Percentiles rank a stretch among this genome's conserved stretches.
phyloP scores from a whole-genome alignment of 148 eudicot species.

The Amaranthus cruentus region DNA sequence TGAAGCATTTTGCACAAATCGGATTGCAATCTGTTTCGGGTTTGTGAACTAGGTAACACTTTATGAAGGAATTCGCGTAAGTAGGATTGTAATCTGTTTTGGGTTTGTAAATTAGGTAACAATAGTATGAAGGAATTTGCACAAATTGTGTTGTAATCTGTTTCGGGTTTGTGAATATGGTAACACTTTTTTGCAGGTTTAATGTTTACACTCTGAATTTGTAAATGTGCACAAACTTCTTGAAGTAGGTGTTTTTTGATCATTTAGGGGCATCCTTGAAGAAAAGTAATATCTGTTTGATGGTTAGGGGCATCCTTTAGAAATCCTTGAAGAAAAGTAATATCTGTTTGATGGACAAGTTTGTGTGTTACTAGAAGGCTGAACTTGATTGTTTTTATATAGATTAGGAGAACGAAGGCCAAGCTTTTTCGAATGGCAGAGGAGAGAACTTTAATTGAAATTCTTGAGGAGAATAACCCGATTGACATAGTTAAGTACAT shows the following conservation, averaged over 20 bases:
- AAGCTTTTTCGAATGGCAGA: conserved; percentile 30
- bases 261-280: not conserved
- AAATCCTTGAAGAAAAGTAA: not conserved
- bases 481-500: conserved; percentile 80
- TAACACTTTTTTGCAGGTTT: too few species aligned
- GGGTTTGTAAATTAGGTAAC: too few species aligned
- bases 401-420: not conserved
- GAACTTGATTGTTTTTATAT: not conserved
- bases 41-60: too few species aligned
- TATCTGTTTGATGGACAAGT: conserved; percentile 1
- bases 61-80: too few species aligned
- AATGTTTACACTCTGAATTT: not conserved
- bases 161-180: too few species aligned
- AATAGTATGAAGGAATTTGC: too few species aligned
- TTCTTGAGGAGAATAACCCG: conserved; percentile 56
- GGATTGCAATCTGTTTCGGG: too few species aligned
- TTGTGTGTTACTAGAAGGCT: not conserved
- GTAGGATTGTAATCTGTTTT: too few species aligned
- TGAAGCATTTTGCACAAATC: too few species aligned
- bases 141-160: too few species aligned
- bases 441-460: conserved; percentile 61
- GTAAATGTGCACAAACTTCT: not conserved
- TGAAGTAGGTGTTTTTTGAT: not conserved
- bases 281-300: not conserved
- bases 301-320: not conserved